A percentile compares a stretch with the other conserved stretches of the same genome.
These are phyloP conservation scores for Globisporangium radiosum DNA, from an alignment of 352 stramenopile genomes.

Conservation along the genomic window DNA sequence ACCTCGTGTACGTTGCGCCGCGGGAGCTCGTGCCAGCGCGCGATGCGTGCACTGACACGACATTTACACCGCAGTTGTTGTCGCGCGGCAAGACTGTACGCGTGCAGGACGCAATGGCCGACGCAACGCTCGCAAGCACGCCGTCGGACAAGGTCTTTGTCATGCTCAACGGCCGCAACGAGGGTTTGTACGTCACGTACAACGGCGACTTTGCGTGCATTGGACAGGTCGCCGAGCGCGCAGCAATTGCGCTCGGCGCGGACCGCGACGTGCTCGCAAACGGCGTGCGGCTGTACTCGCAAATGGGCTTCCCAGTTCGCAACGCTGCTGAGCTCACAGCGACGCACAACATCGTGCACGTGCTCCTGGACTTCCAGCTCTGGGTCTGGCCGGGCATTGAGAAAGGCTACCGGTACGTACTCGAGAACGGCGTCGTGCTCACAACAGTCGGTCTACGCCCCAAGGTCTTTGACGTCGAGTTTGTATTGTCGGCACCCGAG, in stretches of 20 bases:
- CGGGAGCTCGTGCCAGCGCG: slow-evolving; percentile 28
- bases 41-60: slow-evolving; percentile 27
- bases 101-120: slow-evolving; percentile 51
- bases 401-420: slow-evolving; percentile 62
- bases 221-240: slow-evolving; percentile 28
- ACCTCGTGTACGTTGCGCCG: slow-evolving; percentile 34
- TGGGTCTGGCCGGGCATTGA: slow-evolving; percentile 77
- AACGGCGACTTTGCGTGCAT: slow-evolving; percentile 70
- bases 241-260: slow-evolving; percentile 52
- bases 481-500: slow-evolving; percentile 55
- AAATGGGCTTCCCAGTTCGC: slow-evolving; percentile 57
- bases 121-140: slow-evolving; percentile 13
- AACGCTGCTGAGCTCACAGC: slow-evolving; percentile 33
- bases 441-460: slow-evolving; percentile 60
- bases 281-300: slow-evolving; percentile 66
- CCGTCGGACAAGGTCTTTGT: slow-evolving; percentile 60
- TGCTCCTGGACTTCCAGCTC: slow-evolving; percentile 78
- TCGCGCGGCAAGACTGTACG: slow-evolving; percentile 24
- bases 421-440: slow-evolving; percentile 66
- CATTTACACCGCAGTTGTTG: slow-evolving; percentile 20
- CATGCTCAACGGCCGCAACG: slow-evolving; percentile 80
- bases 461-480: slow-evolving; percentile 72
- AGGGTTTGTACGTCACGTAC: slow-evolving; percentile 75
- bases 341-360: slow-evolving; percentile 59
- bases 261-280: slow-evolving; percentile 61